Evolutionary conservation across 2,329 filamentous ascomycete genomes (phyloP).

Genomic region (Sphaerulina musiva): DNA sequence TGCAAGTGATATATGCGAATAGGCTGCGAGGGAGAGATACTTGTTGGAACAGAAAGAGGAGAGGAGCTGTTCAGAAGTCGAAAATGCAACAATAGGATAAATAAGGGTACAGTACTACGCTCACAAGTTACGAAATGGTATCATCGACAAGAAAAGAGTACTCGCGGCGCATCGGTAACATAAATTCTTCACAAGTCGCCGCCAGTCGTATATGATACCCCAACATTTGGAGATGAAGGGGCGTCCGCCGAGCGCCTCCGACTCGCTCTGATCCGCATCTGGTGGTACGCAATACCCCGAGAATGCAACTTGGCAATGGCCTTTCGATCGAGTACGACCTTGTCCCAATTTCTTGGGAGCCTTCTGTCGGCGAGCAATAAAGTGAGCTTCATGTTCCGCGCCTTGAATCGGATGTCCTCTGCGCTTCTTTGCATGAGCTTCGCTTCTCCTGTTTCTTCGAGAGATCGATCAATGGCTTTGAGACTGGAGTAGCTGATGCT

Average conservation of each 20-base stretch:
- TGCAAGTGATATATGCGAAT: no score
- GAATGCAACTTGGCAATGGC: constrained; percentile 32
- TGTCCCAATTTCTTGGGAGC: constrained; percentile 42
- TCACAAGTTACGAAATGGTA: no score
- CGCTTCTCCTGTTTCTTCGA: constrained; percentile 17
- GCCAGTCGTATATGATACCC: not conserved
- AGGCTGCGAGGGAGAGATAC: no score
- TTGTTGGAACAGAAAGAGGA: no score
- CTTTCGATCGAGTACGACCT: constrained; percentile 39
- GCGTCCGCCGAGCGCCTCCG: not conserved
- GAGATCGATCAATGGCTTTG: constrained; percentile 27
- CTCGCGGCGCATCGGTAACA: no score
- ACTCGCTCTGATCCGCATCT: constrained; percentile 10
- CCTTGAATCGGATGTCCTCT: constrained; percentile 43
- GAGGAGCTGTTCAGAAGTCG: no score
- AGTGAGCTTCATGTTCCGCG: constrained; percentile 48
- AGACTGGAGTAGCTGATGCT: constrained; percentile 44
- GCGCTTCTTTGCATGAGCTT: constrained; percentile 40
- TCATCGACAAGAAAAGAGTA: no score
- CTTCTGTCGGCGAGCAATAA: constrained; percentile 35
- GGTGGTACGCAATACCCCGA: constrained; percentile 27
- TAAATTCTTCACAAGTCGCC: not conserved
- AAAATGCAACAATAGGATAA: no score
- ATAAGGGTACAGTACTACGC: no score
- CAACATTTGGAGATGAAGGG: not conserved